Evolutionary conservation across 495 filamentous ascomycete species (phyloP).

Genomic region (Jackrogersella minutella): DNA sequence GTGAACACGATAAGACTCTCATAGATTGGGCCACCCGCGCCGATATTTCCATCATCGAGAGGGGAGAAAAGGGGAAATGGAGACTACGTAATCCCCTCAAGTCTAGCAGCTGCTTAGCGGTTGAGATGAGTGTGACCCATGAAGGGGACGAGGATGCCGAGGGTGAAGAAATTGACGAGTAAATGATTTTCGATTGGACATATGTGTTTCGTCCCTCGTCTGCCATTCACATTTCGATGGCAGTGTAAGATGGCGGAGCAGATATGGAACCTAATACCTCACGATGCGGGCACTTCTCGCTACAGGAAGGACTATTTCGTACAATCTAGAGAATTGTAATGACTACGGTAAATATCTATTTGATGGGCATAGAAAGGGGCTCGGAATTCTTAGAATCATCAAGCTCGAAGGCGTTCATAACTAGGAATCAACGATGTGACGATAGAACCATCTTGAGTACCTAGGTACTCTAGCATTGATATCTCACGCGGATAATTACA

Average conservation of each 20-base stretch:
- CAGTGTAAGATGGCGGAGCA: background rate
- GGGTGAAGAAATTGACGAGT: constrained; percentile 42
- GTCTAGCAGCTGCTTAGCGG: constrained; percentile 9
- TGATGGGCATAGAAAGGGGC: background rate
- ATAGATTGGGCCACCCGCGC: constrained; percentile 55
- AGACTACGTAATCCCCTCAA: constrained; percentile 47
- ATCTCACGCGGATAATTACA: background rate
- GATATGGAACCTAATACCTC: constrained; percentile 11
- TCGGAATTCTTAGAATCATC: constrained; percentile 6
- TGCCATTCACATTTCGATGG: constrained; percentile 1
- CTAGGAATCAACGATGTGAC: constrained; percentile 14
- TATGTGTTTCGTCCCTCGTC: background rate
- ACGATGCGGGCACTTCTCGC: background rate
- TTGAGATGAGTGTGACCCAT: background rate
- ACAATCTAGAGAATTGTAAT: constrained; percentile 9
- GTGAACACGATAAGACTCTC: constrained; percentile 48
- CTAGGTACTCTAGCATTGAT: background rate
- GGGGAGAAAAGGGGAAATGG: constrained; percentile 38
- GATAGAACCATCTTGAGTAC: no score
- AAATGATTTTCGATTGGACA: background rate
- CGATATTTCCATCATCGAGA: constrained; percentile 53
- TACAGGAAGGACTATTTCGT: background rate
- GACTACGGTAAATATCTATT: constrained; percentile 8
- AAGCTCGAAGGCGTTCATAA: background rate
- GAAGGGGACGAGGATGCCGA: constrained; percentile 43